Base-by-base conservation (phyloP, 2,329 filamentous ascomycete genomes). In the Penicillium sp. region DNA sequence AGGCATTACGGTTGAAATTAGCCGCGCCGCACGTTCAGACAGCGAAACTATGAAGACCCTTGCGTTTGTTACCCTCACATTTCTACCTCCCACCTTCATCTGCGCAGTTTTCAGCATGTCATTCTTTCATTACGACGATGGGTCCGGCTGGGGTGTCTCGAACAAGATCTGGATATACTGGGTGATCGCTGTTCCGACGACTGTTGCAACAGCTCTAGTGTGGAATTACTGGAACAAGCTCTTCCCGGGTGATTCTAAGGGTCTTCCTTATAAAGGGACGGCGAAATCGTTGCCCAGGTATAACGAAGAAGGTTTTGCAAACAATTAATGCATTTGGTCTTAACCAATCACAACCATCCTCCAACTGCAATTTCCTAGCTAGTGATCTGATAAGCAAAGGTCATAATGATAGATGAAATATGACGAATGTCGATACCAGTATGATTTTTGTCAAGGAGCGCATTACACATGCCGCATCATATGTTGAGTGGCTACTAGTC, bases 41-140 rank as follows among this genome's bases (percentile, higher is more conserved):
- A 80, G 78, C 53, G 68, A 74, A 0, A 73, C 78, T 0, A 81
- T 82, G 78, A 78, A 76, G 60, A 77, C 76, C 0, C 70, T 82
- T 40, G 74, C 79, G 0, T 70, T 79, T 14, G 64, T 81, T 0
- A 79, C 79, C 0, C 58, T 80, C 6, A 62, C 68, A 0, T 82
- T 82, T 35, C 61, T 82, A 0, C 80, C 80, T 0, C 72, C 77
- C 0, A 82, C 80, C 0, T 81, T 81, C 54, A 69, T 81, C 14
- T 78, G 40, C 39, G 62, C 63, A 8, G 48, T 70, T 24, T 70
- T 70, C 55, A 67, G 67, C 44, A 71, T 66, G 59, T 63, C 59
- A 10, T 71, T 71, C 51, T 69, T 69, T 46, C 55, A 64, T 24
- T 64, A 60, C 13, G 53, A 54, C n/a, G 49, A 49, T 11, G 53